Conservation (phyloP, 2,329 filamentous ascomycete species). For the Verticillium nubilum region DNA sequence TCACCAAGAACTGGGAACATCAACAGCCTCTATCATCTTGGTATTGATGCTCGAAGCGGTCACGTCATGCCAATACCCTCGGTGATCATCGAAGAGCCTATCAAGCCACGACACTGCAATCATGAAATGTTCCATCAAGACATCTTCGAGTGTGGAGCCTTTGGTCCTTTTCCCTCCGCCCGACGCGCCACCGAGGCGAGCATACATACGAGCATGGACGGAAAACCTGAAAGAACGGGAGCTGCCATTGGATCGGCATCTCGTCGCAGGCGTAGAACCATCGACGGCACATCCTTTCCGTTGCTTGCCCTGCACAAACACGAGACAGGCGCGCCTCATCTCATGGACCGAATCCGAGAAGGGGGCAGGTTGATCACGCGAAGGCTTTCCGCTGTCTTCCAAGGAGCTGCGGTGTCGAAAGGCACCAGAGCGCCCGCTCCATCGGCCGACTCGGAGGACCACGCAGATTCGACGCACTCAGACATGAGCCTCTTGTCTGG, state of each 20-base stretch:
- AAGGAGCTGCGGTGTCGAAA: neutral
- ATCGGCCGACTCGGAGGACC: neutral
- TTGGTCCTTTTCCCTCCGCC: neutral
- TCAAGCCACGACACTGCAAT: constrained; percentile 9
- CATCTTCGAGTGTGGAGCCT: constrained; percentile 12
- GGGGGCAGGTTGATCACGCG: constrained; percentile 1
- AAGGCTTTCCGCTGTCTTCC: constrained; percentile 8
- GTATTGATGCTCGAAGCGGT: constrained; percentile 23
- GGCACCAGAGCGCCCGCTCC: neutral
- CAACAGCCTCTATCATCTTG: constrained; percentile 19
- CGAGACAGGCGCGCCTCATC: neutral
- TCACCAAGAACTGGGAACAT: neutral
- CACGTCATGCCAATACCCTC: constrained; percentile 4
- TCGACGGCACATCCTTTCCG: neutral
- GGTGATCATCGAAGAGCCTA: constrained; percentile 7
- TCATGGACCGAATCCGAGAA: neutral
- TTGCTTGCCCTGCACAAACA: neutral
- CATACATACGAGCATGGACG: neutral
- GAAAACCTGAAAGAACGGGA: neutral
- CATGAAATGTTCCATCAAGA: constrained; percentile 15
- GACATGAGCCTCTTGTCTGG: neutral
- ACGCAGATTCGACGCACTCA: neutral
- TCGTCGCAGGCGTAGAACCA: neutral
- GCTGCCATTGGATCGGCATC: neutral
- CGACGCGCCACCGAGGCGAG: constrained; percentile 1